Base-by-base conservation (phyloP, 2,329 filamentous ascomycete species). In the Diaporthe destruens region DNA sequence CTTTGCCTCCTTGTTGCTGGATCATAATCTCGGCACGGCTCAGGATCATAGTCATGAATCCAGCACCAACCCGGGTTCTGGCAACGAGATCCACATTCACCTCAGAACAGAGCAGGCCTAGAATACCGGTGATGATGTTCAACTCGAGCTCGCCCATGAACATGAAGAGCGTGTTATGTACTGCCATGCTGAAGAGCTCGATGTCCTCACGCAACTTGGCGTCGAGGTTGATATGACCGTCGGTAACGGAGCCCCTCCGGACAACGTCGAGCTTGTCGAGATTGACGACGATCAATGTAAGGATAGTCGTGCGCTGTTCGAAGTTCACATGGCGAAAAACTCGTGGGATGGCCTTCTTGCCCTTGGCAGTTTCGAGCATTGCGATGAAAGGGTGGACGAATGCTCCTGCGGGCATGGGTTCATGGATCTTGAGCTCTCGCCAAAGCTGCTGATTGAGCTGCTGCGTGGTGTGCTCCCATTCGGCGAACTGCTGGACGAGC, bases 271-370 rank as follows among this genome's bases (percentile, higher is more conserved):
- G 88, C 76, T 93, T 91, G 81, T 98, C 96, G 42, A 99, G 90
- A 78, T 98, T 95, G 67, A 98, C 92, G 73, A 97, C 90, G 76
- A 99, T 96, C 89, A 99, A 96, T 6, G 96, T 99, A 75, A 99
- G 87, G 75, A 98, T 94, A 0, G 95, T 98, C 29, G 96, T 95
- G 65, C 96, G 94, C 83, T 98, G 95, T 80, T 98, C 93, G 75
- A 95, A 93, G 75, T 93, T 93, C 68, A 98, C 93, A 79, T 98
- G 94, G 55, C 95, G 92, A 89, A 98, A 98, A 69, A 98, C 93
- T 71, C 96, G 94, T 65, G 95, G 95, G 74, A 99, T 94, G 1
- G 94, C 94, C 85, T 96, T 98, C 85, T 98, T 98, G 79, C 96
- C 96, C 86, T 99, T 99, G 77, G 92, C 90, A 79, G 96, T 97